Conservation (phyloP, 352 stramenopile species). For the Phytopythium kandeliae region DNA sequence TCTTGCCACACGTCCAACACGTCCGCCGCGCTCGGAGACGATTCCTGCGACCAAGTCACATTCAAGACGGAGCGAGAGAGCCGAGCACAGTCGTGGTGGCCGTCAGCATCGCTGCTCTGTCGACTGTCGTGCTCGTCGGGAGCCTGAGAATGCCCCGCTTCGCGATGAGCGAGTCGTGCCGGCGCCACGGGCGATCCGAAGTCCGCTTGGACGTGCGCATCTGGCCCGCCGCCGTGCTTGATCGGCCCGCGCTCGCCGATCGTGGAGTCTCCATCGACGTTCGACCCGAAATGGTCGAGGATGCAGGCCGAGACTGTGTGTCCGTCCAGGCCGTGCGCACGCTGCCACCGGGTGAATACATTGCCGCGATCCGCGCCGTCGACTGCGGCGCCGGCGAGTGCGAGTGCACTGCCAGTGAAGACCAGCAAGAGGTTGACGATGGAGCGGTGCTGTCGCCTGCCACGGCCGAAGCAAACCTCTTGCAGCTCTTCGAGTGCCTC, state of each 20-base stretch:
- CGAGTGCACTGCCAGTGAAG: no score
- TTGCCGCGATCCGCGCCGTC: constrained; percentile 18
- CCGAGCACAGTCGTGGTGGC: constrained; percentile 7
- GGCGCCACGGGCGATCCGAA: not conserved
- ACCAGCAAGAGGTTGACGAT: constrained; percentile 1
- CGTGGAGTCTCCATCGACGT: no score
- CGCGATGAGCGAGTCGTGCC: not conserved
- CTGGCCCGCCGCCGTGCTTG: not conserved
- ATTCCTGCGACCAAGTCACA: not conserved
- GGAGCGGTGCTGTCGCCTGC: constrained; percentile 6
- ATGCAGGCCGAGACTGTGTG: not conserved
- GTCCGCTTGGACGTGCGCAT: constrained; percentile 1
- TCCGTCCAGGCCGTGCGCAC: constrained; percentile 11
- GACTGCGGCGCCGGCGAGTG: not conserved
- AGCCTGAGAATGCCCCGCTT: not conserved
- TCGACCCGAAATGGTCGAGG: not conserved
- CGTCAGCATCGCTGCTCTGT: constrained; percentile 15
- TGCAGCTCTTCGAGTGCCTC: constrained; percentile 38
- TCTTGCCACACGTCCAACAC: constrained; percentile 13
- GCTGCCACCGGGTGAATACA: constrained; percentile 34
- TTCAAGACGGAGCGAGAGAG: not conserved
- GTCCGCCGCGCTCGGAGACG: constrained; percentile 9
- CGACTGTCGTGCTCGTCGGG: constrained; percentile 12
- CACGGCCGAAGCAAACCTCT: constrained; percentile 22
- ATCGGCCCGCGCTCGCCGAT: not conserved